Percentiles rank a stretch among this genome's conserved stretches.
phyloP scores from a whole-genome alignment of 1,284 basidiomycete genomes.

The Ustilago crameri region DNA sequence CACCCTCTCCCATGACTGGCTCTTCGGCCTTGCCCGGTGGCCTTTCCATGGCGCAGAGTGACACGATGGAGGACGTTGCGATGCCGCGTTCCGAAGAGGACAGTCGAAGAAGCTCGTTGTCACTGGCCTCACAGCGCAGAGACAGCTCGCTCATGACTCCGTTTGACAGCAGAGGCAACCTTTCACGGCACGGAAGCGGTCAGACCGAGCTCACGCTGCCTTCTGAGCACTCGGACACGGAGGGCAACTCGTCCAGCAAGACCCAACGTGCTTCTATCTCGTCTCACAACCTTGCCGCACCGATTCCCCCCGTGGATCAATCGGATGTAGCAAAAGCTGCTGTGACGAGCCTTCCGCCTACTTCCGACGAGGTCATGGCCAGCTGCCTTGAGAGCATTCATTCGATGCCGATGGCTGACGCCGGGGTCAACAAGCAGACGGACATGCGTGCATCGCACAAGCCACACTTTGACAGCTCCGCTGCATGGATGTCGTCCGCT shows the following conservation, averaged over 20 bases:
- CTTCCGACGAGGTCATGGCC: slow-evolving; percentile 28
- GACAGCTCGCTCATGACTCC: slow-evolving; percentile 19
- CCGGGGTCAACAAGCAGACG: slow-evolving; percentile 6
- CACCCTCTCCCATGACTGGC: slow-evolving; percentile 12
- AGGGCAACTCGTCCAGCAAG: slow-evolving; percentile 14
- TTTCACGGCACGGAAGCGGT: slow-evolving; percentile 40
- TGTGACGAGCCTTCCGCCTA: not conserved
- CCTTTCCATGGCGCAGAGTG: slow-evolving; percentile 14
- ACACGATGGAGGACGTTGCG: slow-evolving; percentile 15
- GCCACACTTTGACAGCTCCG: slow-evolving; percentile 7
- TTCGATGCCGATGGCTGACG: slow-evolving; percentile 13
- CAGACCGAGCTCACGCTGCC: slow-evolving; percentile 43
- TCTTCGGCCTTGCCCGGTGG: slow-evolving; percentile 14
- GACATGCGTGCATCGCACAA: not conserved
- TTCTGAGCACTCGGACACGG: slow-evolving; percentile 23
- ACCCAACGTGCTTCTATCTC: slow-evolving; percentile 8
- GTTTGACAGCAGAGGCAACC: slow-evolving; percentile 11
- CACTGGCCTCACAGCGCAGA: slow-evolving; percentile 18
- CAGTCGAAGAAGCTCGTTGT: slow-evolving; percentile 22
- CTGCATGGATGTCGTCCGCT: slow-evolving; percentile 28
- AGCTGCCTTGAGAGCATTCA: slow-evolving; percentile 47
- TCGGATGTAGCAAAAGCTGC: not conserved
- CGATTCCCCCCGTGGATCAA: slow-evolving; percentile 1
- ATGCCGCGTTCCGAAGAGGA: slow-evolving; percentile 17
- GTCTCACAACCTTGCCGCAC: not conserved